Conservation (phyloP, 2,329 filamentous ascomycete species). For the Fusarium metavorans region DNA sequence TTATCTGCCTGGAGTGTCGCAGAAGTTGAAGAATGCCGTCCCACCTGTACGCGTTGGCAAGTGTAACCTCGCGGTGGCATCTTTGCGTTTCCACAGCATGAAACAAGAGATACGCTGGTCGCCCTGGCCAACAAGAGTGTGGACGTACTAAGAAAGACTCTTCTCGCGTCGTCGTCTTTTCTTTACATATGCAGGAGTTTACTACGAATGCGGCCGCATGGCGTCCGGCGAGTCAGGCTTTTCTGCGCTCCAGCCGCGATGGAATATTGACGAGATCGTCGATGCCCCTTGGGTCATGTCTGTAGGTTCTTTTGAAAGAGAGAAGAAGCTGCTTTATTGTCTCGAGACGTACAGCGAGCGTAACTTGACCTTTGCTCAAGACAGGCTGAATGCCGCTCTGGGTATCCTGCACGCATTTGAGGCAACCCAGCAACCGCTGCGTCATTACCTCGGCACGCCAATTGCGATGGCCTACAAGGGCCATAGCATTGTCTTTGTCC, state of each 20-base stretch:
- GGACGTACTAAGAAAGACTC: neutral
- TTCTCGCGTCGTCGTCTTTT: neutral
- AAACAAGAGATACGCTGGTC: neutral
- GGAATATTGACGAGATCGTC: neutral
- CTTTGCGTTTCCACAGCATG: neutral
- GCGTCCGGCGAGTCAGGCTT: neutral
- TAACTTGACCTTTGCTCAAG: neutral
- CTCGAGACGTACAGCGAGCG: neutral
- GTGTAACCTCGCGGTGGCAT: no score
- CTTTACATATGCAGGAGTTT: neutral
- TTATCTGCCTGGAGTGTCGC: no score
- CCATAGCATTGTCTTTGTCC: neutral
- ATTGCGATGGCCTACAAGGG: neutral
- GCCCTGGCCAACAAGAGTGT: neutral
- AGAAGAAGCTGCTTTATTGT: neutral
- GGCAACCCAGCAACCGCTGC: neutral
- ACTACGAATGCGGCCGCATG: neutral
- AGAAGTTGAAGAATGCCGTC: no score
- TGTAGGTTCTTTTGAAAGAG: neutral
- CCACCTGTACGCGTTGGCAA: no score
- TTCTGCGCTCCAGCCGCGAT: neutral
- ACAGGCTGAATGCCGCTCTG: neutral
- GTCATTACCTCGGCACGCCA: neutral
- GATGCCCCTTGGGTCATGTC: neutral
- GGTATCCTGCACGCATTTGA: neutral